Evolutionary conservation across 2,329 filamentous ascomycete genomes (phyloP), one percentile per base, ranked within the genome.

Genomic region (Aspergillus thermomutatus): DNA sequence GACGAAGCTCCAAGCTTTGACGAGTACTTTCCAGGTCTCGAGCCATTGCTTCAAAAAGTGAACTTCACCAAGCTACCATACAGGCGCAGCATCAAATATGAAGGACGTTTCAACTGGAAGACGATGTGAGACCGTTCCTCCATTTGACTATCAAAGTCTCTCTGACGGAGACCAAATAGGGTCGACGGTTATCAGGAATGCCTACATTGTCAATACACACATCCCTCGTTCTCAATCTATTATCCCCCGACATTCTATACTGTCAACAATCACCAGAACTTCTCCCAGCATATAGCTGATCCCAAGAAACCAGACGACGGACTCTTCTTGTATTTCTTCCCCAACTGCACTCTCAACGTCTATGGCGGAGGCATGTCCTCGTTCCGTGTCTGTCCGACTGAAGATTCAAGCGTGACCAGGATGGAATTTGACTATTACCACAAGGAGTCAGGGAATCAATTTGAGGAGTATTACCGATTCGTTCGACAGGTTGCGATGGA

Each of bases 401-500:
- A 75, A 1, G 74, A 80, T 25, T 80, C 82, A 0, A 74, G 76
- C 0, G 70, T 81, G 19, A 80, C 79, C 0, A 72, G 80, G 14
- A 84, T 84, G 82, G 81, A 84, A 61, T 85, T 85, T 57, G 82
- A 84, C 63, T 85, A 85, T 59, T 84, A 83, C 60, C 80, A 84
- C 56, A 61, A 74, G 28, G 79, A 77, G 34, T 73, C 70, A 0
- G 80, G 77, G 6, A 77, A 82, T n/a, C 79, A 79, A 49, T 84
- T 84, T 58, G 80, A 83, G 56, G 76, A 82, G 5, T 84, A 84
- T 60, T 84, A 75, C 64, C 79, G 77, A 45, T 84, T 84, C 53
- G 80, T 83, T 3, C 72, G 82, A 2, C 81, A 82, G 59, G 82
- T 85, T 3, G 82, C 82, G 0, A 66, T 82, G 56, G 82, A 84